These are phyloP conservation scores for Apostasia shenzhenica DNA, from an alignment of 106 monocot species.

Conservation along the genomic window DNA sequence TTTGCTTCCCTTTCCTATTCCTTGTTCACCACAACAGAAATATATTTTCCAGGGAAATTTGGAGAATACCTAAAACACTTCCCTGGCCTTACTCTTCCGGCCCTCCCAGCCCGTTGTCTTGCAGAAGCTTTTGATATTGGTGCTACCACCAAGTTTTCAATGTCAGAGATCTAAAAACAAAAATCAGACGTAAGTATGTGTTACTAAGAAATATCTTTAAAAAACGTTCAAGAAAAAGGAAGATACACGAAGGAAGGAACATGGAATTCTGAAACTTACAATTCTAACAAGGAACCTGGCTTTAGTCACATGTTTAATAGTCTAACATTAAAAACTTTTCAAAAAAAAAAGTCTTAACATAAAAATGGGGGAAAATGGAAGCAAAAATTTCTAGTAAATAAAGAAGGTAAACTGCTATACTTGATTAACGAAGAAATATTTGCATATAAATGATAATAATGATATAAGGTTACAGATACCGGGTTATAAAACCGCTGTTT, in stretches of 20 bases:
- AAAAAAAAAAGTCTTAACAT: not conserved
- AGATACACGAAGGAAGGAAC: not conserved
- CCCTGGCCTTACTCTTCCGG: conserved; percentile 85
- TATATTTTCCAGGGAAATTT: not conserved
- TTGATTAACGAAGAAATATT: no score
- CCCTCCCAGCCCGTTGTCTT: conserved; percentile 86
- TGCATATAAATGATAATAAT: no score
- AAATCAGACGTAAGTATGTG: not conserved
- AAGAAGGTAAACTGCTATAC: not conserved
- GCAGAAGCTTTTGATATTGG: conserved; percentile 99
- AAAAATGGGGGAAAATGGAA: not conserved
- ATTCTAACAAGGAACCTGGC: no score
- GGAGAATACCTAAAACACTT: conserved; percentile 81
- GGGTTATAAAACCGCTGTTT: conserved; percentile 95
- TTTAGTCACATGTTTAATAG: not conserved
- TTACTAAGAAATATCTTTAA: not conserved
- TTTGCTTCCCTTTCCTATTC: no score
- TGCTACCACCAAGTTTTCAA: conserved; percentile 88
- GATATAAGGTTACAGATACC: conserved; percentile 18
- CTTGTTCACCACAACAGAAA: no score
- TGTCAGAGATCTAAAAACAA: conserved; percentile 68
- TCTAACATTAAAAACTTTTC: not conserved
- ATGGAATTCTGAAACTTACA: no score
- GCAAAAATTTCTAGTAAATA: not conserved
- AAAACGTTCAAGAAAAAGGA: not conserved